A percentile compares a stretch with the other conserved stretches of the same genome.
Conservation (phyloP, 352 stramenopile genomes). For the Phytophthora europaea region DNA sequence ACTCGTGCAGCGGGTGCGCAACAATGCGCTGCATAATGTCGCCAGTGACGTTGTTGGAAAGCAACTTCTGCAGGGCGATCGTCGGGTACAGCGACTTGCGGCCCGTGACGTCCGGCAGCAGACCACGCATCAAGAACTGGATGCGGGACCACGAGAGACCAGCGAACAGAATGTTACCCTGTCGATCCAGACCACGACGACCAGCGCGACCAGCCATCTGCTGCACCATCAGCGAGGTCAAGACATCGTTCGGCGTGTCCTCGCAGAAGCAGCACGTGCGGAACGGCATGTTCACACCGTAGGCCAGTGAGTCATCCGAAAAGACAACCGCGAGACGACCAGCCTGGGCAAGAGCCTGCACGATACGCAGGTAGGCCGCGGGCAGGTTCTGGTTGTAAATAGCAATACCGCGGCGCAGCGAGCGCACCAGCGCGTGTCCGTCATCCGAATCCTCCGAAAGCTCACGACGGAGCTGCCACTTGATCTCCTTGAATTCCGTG, state of each 20-base stretch:
- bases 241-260: conserved; percentile 93
- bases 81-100: conserved; percentile 94
- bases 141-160: conserved; percentile 96
- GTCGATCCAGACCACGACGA: conserved; percentile 97
- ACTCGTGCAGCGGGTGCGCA: conserved; percentile 81
- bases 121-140: conserved; percentile 97
- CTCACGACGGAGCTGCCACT: conserved; percentile 87
- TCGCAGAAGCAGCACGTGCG: conserved; percentile 98
- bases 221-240: conserved; percentile 98
- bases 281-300: conserved; percentile 99
- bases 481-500: conserved; percentile 93
- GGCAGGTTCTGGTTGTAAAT: conserved; percentile 99
- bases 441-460: conserved; percentile 87
- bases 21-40: conserved; percentile 93
- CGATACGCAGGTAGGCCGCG: conserved; percentile 95
- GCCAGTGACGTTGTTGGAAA: conserved; percentile 92
- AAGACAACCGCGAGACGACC: conserved; percentile 98
- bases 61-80: conserved; percentile 92
- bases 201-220: conserved; percentile 99
- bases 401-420: conserved; percentile 96
- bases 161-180: conserved; percentile 98
- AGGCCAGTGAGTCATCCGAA: conserved; percentile 98
- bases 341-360: conserved; percentile 97
- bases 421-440: conserved; percentile 82
- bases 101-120: conserved; percentile 95